Percentiles rank a stretch among this genome's conserved stretches.
Evolutionary conservation across 2,329 filamentous ascomycete genomes (phyloP).

Genomic region (Alternaria brassicae): DNA sequence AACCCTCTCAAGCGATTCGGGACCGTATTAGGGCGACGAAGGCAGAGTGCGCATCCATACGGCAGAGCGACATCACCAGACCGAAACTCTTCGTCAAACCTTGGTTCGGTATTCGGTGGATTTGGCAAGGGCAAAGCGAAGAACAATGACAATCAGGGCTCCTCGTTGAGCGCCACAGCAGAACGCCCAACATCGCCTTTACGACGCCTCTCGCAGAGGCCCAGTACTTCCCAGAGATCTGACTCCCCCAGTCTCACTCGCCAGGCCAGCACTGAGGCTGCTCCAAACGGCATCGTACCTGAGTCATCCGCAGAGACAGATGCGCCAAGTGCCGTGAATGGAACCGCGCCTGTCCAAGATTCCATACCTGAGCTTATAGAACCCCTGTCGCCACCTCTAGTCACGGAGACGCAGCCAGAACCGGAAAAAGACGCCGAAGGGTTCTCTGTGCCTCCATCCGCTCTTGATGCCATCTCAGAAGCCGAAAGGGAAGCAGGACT

Average conservation of each 20-base stretch:
- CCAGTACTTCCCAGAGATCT: slow-evolving; percentile 42
- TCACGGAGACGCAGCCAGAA: slow-evolving; percentile 36
- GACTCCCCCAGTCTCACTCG: slow-evolving; percentile 45
- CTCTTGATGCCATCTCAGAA: slow-evolving; percentile 66
- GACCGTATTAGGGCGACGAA: slow-evolving; percentile 49
- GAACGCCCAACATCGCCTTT: slow-evolving; percentile 46
- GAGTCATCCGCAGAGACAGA: slow-evolving; percentile 30
- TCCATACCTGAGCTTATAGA: slow-evolving; percentile 49
- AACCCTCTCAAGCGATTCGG: slow-evolving; percentile 52
- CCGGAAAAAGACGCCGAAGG: slow-evolving; percentile 74
- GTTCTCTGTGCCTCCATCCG: slow-evolving; percentile 74
- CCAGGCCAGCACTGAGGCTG: slow-evolving; percentile 33
- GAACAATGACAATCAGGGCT: slow-evolving; percentile 60
- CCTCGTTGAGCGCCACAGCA: slow-evolving; percentile 42
- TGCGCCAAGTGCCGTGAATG: slow-evolving; percentile 36
- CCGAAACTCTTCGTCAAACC: slow-evolving; percentile 60
- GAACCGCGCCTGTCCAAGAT: slow-evolving; percentile 35
- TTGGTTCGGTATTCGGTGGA: slow-evolving; percentile 65
- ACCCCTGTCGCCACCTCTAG: slow-evolving; percentile 40
- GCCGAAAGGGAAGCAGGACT: slow-evolving; percentile 69
- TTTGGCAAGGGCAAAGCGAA: slow-evolving; percentile 72
- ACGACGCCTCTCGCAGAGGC: slow-evolving; percentile 37
- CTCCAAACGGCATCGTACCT: slow-evolving; percentile 42
- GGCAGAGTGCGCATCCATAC: slow-evolving; percentile 51
- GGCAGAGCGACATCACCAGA: slow-evolving; percentile 54